These are phyloP conservation scores for Botryobasidium botryosum DNA, from an alignment of 768 basidiomycete genomes.

Conservation along the genomic window DNA sequence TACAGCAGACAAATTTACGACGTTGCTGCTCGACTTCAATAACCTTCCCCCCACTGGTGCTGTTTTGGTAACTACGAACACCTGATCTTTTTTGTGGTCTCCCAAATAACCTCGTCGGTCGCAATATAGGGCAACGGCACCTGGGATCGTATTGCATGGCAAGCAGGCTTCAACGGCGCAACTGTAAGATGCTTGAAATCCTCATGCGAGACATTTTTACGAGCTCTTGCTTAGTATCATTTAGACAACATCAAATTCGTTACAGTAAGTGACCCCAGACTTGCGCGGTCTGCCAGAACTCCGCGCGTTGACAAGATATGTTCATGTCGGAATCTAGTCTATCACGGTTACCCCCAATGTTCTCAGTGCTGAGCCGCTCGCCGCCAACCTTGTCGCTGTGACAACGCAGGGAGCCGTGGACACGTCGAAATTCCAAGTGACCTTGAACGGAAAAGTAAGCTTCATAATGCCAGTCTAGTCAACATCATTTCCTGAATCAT, in stretches of 20 bases:
- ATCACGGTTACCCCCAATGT: constrained; percentile 32
- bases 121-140: constrained; percentile 22
- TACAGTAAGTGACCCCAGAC: constrained; percentile 18
- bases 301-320: too few relatives aligned
- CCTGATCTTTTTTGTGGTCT: too few relatives aligned
- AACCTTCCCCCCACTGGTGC: constrained; percentile 26
- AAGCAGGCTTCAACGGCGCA: constrained; percentile 31
- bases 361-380: constrained; percentile 35
- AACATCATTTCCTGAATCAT: neutral
- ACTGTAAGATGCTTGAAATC: constrained; percentile 10
- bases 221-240: constrained; percentile 20
- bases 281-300: too few relatives aligned
- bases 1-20: constrained; percentile 25
- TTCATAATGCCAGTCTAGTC: neutral
- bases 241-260: constrained; percentile 34
- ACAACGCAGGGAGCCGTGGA: constrained; percentile 33
- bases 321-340: constrained; percentile 15
- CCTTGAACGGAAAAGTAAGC: constrained; percentile 26
- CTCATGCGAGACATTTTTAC: neutral
- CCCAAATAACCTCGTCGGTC: too few relatives aligned
- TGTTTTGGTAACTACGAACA: too few relatives aligned
- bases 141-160: constrained; percentile 36
- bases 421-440: constrained; percentile 23
- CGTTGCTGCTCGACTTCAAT: constrained; percentile 32
- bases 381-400: constrained; percentile 31